These are phyloP conservation scores for Boechera stricta DNA, from an alignment of 345 rosid genomes.

Conservation along the genomic window DNA sequence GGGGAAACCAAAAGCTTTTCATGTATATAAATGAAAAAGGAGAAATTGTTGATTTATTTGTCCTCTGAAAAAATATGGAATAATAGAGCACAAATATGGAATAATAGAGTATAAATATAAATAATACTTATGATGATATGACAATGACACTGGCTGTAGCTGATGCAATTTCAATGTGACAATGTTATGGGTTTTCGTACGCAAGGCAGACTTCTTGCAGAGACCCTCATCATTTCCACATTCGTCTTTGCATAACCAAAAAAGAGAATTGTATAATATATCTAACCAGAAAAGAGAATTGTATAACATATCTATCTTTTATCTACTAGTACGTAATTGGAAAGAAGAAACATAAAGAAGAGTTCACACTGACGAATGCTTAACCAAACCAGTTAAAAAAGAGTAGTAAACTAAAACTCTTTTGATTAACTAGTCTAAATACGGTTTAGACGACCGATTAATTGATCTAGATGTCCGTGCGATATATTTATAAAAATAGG, in stretches of 20 bases:
- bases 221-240: slow-evolving; percentile 38
- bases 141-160: slow-evolving; percentile 29
- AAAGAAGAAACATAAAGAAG: not conserved
- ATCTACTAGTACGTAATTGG: not conserved
- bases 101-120: slow-evolving; percentile 12
- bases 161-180: slow-evolving; percentile 59
- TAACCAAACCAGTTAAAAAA: not conserved
- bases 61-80: not conserved
- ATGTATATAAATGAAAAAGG: not conserved
- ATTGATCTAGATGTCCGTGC: too few relatives aligned
- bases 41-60: not conserved
- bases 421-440: not conserved
- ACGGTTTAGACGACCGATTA: too few relatives aligned
- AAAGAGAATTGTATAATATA: too few relatives aligned
- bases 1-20: slow-evolving; percentile 33
- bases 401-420: not conserved
- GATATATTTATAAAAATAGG: too few relatives aligned
- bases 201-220: slow-evolving; percentile 34
- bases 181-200: slow-evolving; percentile 66
- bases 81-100: slow-evolving; percentile 1
- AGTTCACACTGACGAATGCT: slow-evolving; percentile 11
- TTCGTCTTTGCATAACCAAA: slow-evolving; percentile 35
- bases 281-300: not conserved
- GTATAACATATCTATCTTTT: not conserved
- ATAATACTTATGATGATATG: not conserved